Conservation (phyloP, 345 rosid genomes). For the Eucalyptus regnans region DNA sequence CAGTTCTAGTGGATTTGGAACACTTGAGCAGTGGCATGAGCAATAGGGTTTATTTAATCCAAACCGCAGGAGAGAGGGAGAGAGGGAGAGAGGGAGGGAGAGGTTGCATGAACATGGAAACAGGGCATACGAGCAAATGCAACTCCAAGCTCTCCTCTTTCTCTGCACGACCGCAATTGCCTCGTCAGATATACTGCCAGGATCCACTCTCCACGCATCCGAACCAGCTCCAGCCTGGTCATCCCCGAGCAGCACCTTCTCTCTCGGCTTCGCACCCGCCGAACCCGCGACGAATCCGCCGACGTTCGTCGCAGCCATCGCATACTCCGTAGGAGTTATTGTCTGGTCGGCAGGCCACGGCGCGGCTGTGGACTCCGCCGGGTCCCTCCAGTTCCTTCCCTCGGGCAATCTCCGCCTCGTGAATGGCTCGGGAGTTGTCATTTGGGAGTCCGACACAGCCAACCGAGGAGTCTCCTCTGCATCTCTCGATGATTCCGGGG, state of each 20-base stretch:
- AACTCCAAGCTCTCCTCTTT: background rate
- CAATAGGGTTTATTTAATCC: background rate
- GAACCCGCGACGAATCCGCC: constrained; percentile 3
- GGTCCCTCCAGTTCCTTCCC: constrained; percentile 26
- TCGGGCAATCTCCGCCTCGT: constrained; percentile 44
- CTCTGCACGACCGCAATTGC: background rate
- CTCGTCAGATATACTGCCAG: constrained; percentile 5
- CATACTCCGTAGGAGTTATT: constrained; percentile 25
- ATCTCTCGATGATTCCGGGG: constrained; percentile 37
- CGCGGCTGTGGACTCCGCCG: constrained; percentile 30
- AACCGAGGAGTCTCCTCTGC: constrained; percentile 33
- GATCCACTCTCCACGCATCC: constrained; percentile 33
- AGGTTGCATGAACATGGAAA: background rate
- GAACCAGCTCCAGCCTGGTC: constrained; percentile 16
- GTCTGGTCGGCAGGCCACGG: constrained; percentile 39
- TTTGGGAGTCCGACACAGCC: constrained; percentile 47
- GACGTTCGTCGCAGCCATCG: constrained; percentile 28
- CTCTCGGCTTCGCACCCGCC: constrained; percentile 20
- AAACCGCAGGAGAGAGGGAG: background rate
- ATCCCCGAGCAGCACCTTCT: constrained; percentile 28
- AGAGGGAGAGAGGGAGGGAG: background rate
- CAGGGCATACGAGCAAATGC: background rate
- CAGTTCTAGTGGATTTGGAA: no score
- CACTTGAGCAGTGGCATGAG: no score
- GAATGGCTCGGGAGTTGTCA: constrained; percentile 35